Percentiles rank a stretch among this genome's conserved stretches.
phyloP scores from a whole-genome alignment of 257 asterid genomes.

The Gardenia jasminoides region DNA sequence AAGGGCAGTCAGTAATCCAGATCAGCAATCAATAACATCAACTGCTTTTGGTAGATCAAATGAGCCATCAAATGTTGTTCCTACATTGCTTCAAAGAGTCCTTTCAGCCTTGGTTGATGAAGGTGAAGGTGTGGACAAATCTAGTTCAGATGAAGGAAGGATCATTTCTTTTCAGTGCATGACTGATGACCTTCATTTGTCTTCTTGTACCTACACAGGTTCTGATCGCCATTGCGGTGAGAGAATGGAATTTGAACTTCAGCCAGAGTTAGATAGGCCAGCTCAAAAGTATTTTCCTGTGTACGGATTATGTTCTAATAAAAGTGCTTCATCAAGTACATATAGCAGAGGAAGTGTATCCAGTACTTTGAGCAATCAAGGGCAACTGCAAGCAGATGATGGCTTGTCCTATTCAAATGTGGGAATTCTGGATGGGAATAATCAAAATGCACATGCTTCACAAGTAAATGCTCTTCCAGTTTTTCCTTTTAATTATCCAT shows the following conservation, averaged over 20 bases:
- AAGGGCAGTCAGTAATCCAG: background rate
- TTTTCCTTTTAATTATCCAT: background rate
- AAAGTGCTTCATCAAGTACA: slow-evolving; percentile 6
- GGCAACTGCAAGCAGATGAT: slow-evolving; percentile 5
- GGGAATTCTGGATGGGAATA: background rate
- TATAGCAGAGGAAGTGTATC: background rate
- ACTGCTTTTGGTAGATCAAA: background rate
- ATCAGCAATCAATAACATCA: background rate
- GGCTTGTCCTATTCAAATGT: slow-evolving; percentile 7
- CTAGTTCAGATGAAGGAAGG: slow-evolving; percentile 4
- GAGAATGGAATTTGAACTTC: slow-evolving; percentile 1
- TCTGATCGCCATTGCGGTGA: background rate
- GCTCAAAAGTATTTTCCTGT: background rate
- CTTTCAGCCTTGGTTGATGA: slow-evolving; percentile 22
- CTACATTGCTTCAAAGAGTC: slow-evolving; percentile 15
- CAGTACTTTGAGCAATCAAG: slow-evolving; percentile 6
- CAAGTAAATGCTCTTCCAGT: background rate
- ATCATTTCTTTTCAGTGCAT: slow-evolving; percentile 1
- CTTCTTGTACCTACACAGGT: background rate
- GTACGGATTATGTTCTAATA: background rate
- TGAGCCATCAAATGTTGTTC: background rate
- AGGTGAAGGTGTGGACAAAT: background rate
- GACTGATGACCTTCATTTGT: background rate
- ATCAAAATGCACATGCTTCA: background rate
- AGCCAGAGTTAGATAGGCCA: slow-evolving; percentile 2